Base-by-base conservation (phyloP, 768 basidiomycete genomes). In the Leccinum subtestaceum region DNA sequence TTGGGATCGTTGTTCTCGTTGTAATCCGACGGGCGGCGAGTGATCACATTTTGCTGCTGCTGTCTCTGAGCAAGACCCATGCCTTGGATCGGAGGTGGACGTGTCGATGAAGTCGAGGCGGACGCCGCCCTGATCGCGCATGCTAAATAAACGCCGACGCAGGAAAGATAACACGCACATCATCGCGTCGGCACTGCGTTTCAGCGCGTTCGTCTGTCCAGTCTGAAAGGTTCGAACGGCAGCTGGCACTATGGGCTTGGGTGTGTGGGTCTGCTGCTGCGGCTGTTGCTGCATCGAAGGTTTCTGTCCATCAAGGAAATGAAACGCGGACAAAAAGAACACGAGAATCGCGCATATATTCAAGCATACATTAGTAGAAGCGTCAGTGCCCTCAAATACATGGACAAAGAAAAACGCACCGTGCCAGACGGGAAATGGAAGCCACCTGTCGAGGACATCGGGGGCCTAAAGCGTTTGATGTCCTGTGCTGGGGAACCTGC, bases 361-460 rank as follows among this genome's bases (percentile, higher is more conserved):
- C 36, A 54, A 43, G 34, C 15, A 6, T 10, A n/a, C 4, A 29
- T 46, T 60, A 10, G 60, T 23, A 10, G 5, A 15, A 0, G 23
- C 2, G 7, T 49, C 27, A 27, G 27, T 8, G 8, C 27, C 27
- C 27, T 27, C 11, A 19, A 31, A 25, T 21, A 19, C 21, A 32
- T 2, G 7, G 51, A 58, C 12, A 23, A 21, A 49, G 4, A 17
- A 13, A 54, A 23, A 70, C 76, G 8, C 62, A 83, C 83, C 71
- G 76, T 69, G 23, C 77, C 80, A 52, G 78, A 70, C 0, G 80
- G 79, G 56, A 80, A 79, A 64, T 81, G 75, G 63, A 81, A 84
- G 2, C 81, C 81, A 27, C 82, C 82, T 58, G 77, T 71, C 2
- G 81, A 75, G 23, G 76, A 1, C 11, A 25, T 17, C 12, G 5